Evolutionary conservation across 2,329 filamentous ascomycete genomes (phyloP).

Genomic region (Fusarium robinianum): DNA sequence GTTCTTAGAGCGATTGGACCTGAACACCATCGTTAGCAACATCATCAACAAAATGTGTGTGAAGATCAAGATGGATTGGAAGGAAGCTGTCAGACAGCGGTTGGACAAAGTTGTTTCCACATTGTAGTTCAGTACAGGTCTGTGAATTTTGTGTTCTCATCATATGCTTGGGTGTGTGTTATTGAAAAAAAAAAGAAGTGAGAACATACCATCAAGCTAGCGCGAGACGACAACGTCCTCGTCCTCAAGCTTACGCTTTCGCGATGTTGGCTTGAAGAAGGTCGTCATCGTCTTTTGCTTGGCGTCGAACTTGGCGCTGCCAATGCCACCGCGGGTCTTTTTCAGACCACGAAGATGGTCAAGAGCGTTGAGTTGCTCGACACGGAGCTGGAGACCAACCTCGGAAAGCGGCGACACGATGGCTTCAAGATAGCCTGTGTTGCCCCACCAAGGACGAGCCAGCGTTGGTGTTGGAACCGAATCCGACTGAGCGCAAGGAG

Average conservation of each 20-base stretch:
- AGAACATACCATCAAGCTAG: constrained; percentile 49
- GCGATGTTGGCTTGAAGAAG: constrained; percentile 65
- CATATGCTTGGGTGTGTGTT: constrained; percentile 50
- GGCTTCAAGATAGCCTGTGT: constrained; percentile 55
- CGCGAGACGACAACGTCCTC: constrained; percentile 21
- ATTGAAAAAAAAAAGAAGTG: constrained; percentile 17
- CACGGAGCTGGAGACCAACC: constrained; percentile 41
- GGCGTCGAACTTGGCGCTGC: constrained; percentile 74
- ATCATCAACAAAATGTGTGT: constrained; percentile 31
- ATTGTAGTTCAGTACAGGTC: constrained; percentile 79
- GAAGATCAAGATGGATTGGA: constrained; percentile 17
- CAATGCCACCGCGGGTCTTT: constrained; percentile 81
- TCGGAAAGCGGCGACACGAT: constrained; percentile 19
- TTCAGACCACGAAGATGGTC: constrained; percentile 75
- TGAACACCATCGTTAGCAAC: constrained; percentile 30
- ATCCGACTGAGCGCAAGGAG: constrained; percentile 16
- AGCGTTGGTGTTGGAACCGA: constrained; percentile 14
- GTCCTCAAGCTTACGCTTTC: constrained; percentile 37
- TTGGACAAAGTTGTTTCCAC: constrained; percentile 77
- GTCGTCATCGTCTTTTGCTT: constrained; percentile 75
- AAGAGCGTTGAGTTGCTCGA: constrained; percentile 69
- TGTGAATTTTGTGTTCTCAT: constrained; percentile 76
- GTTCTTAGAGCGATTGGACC: constrained; percentile 5
- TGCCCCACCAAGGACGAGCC: constrained; percentile 51
- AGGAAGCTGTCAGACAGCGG: constrained; percentile 72